phyloP scores from a whole-genome alignment of 2,329 filamentous ascomycete genomes.

The Rhynchosporium secalis region DNA sequence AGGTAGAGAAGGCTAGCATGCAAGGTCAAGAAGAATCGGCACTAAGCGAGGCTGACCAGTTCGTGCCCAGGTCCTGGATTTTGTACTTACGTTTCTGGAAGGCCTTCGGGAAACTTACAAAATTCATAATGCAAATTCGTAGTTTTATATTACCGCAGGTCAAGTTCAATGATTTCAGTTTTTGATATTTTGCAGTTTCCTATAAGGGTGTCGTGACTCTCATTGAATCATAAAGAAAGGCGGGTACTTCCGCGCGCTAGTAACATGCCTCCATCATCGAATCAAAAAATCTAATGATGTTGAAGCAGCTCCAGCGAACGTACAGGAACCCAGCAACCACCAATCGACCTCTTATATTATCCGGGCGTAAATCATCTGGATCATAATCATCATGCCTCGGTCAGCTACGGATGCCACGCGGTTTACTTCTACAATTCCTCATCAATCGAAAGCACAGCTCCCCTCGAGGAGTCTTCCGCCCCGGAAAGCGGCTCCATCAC shows the following conservation, averaged over 20 bases:
- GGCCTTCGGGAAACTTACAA: too few species aligned
- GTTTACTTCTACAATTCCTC: slow-evolving; percentile 69
- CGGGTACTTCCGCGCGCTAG: slow-evolving; percentile 27
- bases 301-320: slow-evolving; percentile 22
- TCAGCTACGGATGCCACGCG: slow-evolving; percentile 79
- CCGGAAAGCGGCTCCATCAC: slow-evolving; percentile 27
- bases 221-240: not conserved
- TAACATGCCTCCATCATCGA: slow-evolving; percentile 31
- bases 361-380: not conserved
- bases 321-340: slow-evolving; percentile 22
- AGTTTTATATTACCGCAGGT: too few species aligned
- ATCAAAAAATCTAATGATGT: slow-evolving; percentile 32
- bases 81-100: too few species aligned
- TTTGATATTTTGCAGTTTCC: not conserved
- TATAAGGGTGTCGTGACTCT: not conserved
- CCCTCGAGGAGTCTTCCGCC: slow-evolving; percentile 20
- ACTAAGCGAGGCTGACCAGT: too few species aligned
- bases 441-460: slow-evolving; percentile 45
- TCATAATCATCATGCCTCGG: slow-evolving; percentile 49
- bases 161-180: too few species aligned
- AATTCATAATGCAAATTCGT: too few species aligned
- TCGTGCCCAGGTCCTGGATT: too few species aligned
- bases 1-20: too few species aligned
- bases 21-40: too few species aligned
- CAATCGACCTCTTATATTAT: slow-evolving; percentile 5